phyloP scores from a whole-genome alignment of 75 land plant genomes.

The Sequoiadendron giganteum region DNA sequence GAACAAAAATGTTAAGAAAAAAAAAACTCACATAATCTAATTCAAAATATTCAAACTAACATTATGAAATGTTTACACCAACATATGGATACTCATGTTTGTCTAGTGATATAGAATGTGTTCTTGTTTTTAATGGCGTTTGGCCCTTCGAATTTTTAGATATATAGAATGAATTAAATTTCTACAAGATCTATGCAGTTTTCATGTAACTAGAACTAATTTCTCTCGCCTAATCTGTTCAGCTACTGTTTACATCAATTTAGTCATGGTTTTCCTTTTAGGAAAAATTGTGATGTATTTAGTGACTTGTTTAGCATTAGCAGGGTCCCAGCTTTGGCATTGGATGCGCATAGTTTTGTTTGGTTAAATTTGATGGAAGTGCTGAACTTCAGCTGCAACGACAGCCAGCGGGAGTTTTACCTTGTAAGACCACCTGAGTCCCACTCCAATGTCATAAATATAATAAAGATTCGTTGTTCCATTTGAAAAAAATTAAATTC shows the following conservation, averaged over 20 bases:
- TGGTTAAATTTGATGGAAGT: background rate
- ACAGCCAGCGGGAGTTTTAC: background rate
- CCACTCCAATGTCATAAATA: background rate
- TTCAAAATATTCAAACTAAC: too few relatives aligned
- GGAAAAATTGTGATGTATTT: too few relatives aligned
- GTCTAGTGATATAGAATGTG: background rate
- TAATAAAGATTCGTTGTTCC: background rate
- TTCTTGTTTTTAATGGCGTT: background rate
- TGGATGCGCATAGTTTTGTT: background rate
- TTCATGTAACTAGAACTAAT: background rate
- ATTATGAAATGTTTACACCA: background rate
- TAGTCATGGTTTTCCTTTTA: background rate
- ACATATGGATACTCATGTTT: background rate
- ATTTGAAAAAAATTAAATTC: background rate
- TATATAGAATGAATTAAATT: background rate
- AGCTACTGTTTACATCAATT: too few relatives aligned
- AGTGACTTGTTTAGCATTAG: background rate
- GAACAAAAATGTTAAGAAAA: fast-evolving
- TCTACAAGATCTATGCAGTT: background rate
- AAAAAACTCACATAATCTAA: too few relatives aligned
- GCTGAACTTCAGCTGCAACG: background rate
- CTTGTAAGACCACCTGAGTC: background rate
- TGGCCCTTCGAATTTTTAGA: background rate
- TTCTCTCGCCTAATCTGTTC: too few relatives aligned
- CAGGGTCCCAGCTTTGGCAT: slow-evolving; percentile 7